Conservation (phyloP, 2,329 filamentous ascomycete genomes). For the Diaporthe citri region DNA sequence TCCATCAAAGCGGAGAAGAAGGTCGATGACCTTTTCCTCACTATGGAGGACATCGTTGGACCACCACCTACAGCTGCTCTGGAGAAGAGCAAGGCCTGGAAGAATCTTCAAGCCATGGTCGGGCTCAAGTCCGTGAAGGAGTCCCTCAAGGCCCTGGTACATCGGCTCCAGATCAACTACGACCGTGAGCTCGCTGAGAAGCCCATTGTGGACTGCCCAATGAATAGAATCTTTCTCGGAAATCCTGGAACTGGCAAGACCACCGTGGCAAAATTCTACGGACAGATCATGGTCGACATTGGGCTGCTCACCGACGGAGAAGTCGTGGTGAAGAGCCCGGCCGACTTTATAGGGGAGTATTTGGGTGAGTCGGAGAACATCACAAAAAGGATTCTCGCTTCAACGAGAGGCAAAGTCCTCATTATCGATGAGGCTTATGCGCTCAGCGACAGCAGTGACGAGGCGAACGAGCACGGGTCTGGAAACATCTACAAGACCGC, state of each 20-base stretch:
- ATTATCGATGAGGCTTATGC: slow-evolving; percentile 86
- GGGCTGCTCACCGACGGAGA: slow-evolving; percentile 75
- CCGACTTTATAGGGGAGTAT: slow-evolving; percentile 76
- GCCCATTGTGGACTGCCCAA: slow-evolving; percentile 67
- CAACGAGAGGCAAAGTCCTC: slow-evolving; percentile 78
- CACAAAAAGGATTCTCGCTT: slow-evolving; percentile 77
- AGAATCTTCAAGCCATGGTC: slow-evolving; percentile 67
- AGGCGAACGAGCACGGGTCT: slow-evolving; percentile 44
- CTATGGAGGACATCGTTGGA: slow-evolving; percentile 78
- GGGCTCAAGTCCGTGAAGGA: slow-evolving; percentile 74
- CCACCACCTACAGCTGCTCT: slow-evolving; percentile 71
- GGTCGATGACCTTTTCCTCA: slow-evolving; percentile 71
- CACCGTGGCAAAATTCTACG: slow-evolving; percentile 80
- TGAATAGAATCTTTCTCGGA: slow-evolving; percentile 79
- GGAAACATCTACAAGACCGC: slow-evolving; percentile 65
- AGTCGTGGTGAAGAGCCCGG: slow-evolving; percentile 78
- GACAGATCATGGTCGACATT: slow-evolving; percentile 74
- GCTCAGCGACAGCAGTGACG: slow-evolving; percentile 59
- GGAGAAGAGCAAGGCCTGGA: slow-evolving; percentile 66
- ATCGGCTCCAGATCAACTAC: slow-evolving; percentile 74
- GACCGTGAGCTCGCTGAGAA: slow-evolving; percentile 73
- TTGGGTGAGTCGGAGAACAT: slow-evolving; percentile 77
- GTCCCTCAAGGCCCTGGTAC: slow-evolving; percentile 67
- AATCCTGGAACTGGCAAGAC: slow-evolving; percentile 83
- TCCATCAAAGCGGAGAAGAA: slow-evolving; percentile 55